These are phyloP conservation scores for Zopfia rhizophila DNA, from an alignment of 2,329 filamentous ascomycete species.

Conservation along the genomic window DNA sequence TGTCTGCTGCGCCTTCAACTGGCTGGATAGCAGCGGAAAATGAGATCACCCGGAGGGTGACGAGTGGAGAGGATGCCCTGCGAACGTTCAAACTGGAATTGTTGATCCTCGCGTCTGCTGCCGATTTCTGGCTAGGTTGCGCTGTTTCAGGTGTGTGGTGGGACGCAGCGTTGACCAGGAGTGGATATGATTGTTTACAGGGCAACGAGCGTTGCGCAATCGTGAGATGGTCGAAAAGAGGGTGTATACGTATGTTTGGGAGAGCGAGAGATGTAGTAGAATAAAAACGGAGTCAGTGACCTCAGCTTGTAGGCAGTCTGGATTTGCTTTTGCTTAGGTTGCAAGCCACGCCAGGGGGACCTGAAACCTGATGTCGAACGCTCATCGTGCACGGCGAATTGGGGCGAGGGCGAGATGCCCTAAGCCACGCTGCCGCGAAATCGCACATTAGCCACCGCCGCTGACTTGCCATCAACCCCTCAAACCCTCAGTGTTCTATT, in stretches of 20 bases:
- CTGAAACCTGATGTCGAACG: too few relatives aligned
- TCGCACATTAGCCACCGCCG: too few relatives aligned
- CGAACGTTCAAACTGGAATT: slow-evolving; percentile 25
- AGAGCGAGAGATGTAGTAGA: too few relatives aligned
- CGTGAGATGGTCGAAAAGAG: slow-evolving; percentile 1
- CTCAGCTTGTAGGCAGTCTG: too few relatives aligned
- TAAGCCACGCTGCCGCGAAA: too few relatives aligned
- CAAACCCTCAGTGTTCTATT: slow-evolving; percentile 11
- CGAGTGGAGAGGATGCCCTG: slow-evolving; percentile 23
- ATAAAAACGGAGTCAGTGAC: too few relatives aligned
- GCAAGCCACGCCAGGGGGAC: too few relatives aligned
- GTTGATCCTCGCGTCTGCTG: slow-evolving; percentile 29
- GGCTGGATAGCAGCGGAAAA: slow-evolving; percentile 22
- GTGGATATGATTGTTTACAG: slow-evolving; percentile 38
- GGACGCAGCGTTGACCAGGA: slow-evolving; percentile 20
- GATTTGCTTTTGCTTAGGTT: too few relatives aligned
- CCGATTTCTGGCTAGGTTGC: slow-evolving; percentile 30
- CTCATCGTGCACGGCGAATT: too few relatives aligned
- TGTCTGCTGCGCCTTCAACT: slow-evolving; percentile 37
- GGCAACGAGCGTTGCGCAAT: slow-evolving; percentile 37
- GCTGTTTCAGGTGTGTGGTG: slow-evolving; percentile 45
- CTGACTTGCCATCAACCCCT: slow-evolving; percentile 4
- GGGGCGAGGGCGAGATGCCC: too few relatives aligned
- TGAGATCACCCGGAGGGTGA: slow-evolving; percentile 26
- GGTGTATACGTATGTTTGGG: slow-evolving; percentile 4